Evolutionary conservation across 805 yeast species (phyloP).

Genomic region (Millerozyma acaciae): DNA sequence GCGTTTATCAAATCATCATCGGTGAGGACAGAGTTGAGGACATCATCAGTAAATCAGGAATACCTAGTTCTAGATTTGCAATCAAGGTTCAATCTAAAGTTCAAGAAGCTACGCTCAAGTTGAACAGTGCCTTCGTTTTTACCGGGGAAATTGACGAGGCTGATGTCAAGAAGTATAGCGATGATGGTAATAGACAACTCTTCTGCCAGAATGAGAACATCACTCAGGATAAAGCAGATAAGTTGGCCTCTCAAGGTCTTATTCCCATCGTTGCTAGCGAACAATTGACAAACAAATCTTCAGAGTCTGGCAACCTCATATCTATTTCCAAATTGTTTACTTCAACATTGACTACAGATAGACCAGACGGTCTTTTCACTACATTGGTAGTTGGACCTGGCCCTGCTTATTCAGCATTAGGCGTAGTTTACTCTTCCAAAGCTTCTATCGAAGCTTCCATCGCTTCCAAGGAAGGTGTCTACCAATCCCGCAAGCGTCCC

Average conservation of each 20-base stretch:
- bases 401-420: conserved; percentile 51
- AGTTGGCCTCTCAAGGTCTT: conserved; percentile 28
- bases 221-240: conserved; percentile 21
- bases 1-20: conserved; percentile 49
- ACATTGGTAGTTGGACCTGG: conserved; percentile 78
- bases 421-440: conserved; percentile 84
- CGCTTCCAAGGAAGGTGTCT: conserved; percentile 79
- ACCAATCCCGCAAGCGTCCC: conserved; percentile 74
- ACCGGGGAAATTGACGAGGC: conserved; percentile 11
- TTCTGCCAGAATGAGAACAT: conserved; percentile 15
- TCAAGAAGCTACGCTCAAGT: conserved; percentile 5
- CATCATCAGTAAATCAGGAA: conserved; percentile 40
- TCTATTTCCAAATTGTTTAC: conserved; percentile 45
- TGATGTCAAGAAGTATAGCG: conserved; percentile 14
- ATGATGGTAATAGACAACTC: conserved; percentile 29
- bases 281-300: conserved; percentile 20
- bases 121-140: conserved; percentile 26
- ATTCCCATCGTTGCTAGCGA: conserved; percentile 24
- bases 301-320: conserved; percentile 18
- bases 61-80: conserved; percentile 48
- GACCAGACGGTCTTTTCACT: conserved; percentile 80
- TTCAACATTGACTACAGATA: conserved; percentile 65
- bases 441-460: conserved; percentile 82
- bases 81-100: conserved; percentile 11
- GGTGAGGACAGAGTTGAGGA: conserved; percentile 22